These are phyloP conservation scores for Abrus precatorius DNA, from an alignment of 306 rosid genomes.

Conservation along the genomic window DNA sequence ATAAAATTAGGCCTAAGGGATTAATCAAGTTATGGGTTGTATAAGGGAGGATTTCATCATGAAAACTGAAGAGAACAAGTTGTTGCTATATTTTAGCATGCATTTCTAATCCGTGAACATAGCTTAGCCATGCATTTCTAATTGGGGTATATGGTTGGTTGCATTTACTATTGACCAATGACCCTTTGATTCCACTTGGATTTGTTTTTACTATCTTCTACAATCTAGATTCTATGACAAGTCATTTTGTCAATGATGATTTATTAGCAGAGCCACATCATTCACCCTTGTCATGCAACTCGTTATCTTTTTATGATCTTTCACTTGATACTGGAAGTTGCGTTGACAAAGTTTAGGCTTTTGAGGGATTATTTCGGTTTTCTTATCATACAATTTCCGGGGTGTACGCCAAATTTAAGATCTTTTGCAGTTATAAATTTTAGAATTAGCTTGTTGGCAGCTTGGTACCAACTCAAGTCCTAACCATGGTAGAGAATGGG, in stretches of 20 bases:
- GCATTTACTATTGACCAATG: conserved; percentile 8
- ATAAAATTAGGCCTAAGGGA: conserved; percentile 33
- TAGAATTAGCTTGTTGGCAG: conserved; percentile 13
- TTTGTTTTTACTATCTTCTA: conserved; percentile 3
- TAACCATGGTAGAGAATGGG: neutral
- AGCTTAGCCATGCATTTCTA: conserved; percentile 55
- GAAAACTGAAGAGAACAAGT: conserved; percentile 26
- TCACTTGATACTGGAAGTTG: conserved; percentile 28
- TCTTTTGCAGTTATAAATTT: neutral
- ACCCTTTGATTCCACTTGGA: neutral
- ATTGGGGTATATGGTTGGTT: conserved; percentile 43
- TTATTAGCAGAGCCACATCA: neutral
- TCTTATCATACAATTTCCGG: neutral
- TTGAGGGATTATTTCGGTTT: neutral
- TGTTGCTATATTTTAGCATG: conserved; percentile 44
- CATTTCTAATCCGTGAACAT: conserved; percentile 48
- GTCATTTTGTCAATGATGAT: conserved; percentile 1
- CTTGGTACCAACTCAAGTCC: conserved; percentile 15
- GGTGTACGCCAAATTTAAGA: conserved; percentile 15
- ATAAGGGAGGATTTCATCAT: conserved; percentile 13
- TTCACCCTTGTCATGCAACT: neutral
- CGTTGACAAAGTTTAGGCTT: neutral
- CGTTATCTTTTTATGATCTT: neutral
- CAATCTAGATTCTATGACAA: neutral
- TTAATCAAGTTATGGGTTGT: conserved; percentile 9